A percentile compares a stretch with the other conserved stretches of the same genome.
phyloP scores from a whole-genome alignment of 1,284 basidiomycete species.

The Serendipita sp. region DNA sequence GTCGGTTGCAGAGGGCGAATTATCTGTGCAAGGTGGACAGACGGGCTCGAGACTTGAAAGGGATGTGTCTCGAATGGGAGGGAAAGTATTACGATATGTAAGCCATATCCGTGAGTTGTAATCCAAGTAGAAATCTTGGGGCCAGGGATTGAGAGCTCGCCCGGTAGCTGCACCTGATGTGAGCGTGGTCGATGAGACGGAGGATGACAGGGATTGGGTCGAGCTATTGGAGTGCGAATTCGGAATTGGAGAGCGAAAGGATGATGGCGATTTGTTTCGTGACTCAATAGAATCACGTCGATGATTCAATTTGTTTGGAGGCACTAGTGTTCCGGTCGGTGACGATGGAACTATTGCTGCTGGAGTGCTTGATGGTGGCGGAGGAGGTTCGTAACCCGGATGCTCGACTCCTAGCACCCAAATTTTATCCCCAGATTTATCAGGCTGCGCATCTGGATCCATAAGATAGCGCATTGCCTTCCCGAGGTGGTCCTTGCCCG shows the following conservation, averaged over 20 bases:
- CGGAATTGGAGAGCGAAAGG: conserved; percentile 33
- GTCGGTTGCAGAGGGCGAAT: neutral
- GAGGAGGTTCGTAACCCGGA: conserved; percentile 50
- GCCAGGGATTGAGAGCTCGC: conserved; percentile 35
- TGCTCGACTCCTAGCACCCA: conserved; percentile 76
- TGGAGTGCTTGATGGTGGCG: conserved; percentile 17
- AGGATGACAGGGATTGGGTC: conserved; percentile 17
- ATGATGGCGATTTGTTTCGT: conserved; percentile 21
- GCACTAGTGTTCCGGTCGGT: conserved; percentile 8
- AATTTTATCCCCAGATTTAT: conserved; percentile 64
- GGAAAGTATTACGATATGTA: conserved; percentile 83
- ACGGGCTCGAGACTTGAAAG: conserved; percentile 35
- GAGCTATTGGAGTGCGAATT: conserved; percentile 12
- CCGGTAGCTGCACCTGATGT: conserved; percentile 11
- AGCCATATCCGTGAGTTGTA: conserved; percentile 81
- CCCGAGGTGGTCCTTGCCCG: conserved; percentile 58
- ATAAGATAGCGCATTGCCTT: conserved; percentile 71
- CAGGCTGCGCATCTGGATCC: conserved; percentile 69
- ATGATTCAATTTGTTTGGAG: conserved; percentile 7
- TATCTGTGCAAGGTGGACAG: conserved; percentile 9
- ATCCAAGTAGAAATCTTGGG: conserved; percentile 75
- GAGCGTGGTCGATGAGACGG: conserved; percentile 17
- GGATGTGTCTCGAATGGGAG: conserved; percentile 60
- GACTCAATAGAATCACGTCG: conserved; percentile 19
- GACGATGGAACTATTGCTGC: conserved; percentile 19